Evolutionary conservation across 2,329 filamentous ascomycete species (phyloP).

Genomic region (Fusarium nodosum): DNA sequence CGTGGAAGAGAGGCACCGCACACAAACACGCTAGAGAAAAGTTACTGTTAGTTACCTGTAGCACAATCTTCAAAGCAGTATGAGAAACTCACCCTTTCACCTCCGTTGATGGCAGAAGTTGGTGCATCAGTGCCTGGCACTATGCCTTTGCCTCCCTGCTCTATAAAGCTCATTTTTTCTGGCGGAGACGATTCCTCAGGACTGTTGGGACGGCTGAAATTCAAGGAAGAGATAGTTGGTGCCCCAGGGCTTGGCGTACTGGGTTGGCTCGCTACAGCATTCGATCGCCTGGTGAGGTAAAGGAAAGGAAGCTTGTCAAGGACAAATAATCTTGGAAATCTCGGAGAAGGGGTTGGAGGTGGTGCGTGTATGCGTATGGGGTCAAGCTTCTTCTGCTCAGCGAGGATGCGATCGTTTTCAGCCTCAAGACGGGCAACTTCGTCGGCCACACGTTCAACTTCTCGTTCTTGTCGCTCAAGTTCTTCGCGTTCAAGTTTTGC

Average conservation of each 20-base stretch:
- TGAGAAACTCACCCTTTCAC: constrained; percentile 74
- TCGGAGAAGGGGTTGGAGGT: constrained; percentile 54
- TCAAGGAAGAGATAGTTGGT: constrained; percentile 55
- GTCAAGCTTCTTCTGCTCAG: constrained; percentile 65
- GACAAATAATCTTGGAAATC: constrained; percentile 56
- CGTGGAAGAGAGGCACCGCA: constrained; percentile 78
- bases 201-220: constrained; percentile 54
- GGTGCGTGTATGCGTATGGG: constrained; percentile 61
- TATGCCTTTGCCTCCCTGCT: constrained; percentile 61
- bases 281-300: constrained; percentile 58
- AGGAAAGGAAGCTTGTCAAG: constrained; percentile 65
- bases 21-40: constrained; percentile 70
- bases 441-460: constrained; percentile 53
- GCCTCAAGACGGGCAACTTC: constrained; percentile 61
- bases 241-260: constrained; percentile 54
- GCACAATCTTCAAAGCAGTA: neutral
- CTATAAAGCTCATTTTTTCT: constrained; percentile 58
- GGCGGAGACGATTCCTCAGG: constrained; percentile 49
- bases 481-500: constrained; percentile 43
- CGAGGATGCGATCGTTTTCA: constrained; percentile 63
- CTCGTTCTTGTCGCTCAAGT: constrained; percentile 37
- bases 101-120: constrained; percentile 82
- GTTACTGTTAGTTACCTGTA: constrained; percentile 19
- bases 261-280: constrained; percentile 51
- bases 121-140: constrained; percentile 77